Percentiles rank a stretch among this genome's conserved stretches.
phyloP scores from a whole-genome alignment of 2,329 filamentous ascomycete genomes.

The Tolypocladium cylindrosporum region DNA sequence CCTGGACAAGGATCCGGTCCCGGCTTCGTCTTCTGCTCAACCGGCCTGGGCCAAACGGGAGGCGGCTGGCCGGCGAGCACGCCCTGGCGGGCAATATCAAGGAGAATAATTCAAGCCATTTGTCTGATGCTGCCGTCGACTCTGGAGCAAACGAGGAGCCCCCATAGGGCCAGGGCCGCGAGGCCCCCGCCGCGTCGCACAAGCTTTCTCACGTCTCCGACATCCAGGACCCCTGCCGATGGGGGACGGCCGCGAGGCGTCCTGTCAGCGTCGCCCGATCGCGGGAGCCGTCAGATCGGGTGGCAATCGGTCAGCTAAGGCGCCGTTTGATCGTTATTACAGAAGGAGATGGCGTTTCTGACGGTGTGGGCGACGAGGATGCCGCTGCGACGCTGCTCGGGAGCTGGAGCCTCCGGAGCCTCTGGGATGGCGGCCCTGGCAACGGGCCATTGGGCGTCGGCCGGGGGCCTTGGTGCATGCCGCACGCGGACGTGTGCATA shows the following conservation, averaged over 20 bases:
- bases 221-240: background rate
- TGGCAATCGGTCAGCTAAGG: conserved; percentile 4
- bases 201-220: background rate
- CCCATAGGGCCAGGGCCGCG: background rate
- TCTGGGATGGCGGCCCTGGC: background rate
- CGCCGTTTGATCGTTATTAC: background rate
- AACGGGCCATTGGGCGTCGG: background rate
- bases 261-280: conserved; percentile 5
- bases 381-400: background rate
- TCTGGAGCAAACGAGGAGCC: background rate
- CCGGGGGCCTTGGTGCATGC: background rate
- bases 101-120: background rate
- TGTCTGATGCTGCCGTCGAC: background rate
- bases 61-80: background rate
- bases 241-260: background rate
- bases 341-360: background rate
- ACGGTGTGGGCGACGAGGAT: background rate
- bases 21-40: background rate
- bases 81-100: background rate
- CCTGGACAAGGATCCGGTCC: background rate
- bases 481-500: background rate
- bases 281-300: conserved; percentile 4
- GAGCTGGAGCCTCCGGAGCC: background rate
- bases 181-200: background rate
- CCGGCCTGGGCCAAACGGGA: background rate